These are phyloP conservation scores for Pichia terricola DNA, from an alignment of 1,139 yeast species.

Conservation along the genomic window DNA sequence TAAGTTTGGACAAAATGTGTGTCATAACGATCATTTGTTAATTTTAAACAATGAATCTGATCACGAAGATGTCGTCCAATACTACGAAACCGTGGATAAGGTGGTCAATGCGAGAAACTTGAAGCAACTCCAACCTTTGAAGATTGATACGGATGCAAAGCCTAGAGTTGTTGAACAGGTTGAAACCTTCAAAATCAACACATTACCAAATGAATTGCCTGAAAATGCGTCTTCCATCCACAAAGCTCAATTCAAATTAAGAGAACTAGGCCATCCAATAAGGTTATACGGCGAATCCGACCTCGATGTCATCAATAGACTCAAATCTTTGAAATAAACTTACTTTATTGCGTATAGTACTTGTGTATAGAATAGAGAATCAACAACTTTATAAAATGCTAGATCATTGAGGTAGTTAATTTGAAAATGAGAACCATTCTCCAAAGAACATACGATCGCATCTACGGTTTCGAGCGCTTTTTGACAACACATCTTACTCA, in stretches of 20 bases:
- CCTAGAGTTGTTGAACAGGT: neutral
- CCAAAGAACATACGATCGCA: too few relatives aligned
- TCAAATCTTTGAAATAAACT: slow-evolving; percentile 11
- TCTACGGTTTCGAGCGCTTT: too few relatives aligned
- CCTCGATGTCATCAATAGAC: slow-evolving; percentile 25
- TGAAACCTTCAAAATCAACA: neutral
- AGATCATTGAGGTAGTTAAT: too few relatives aligned
- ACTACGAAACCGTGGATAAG: slow-evolving; percentile 52
- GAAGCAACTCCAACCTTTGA: slow-evolving; percentile 8
- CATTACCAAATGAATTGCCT: slow-evolving; percentile 4
- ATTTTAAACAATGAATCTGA: slow-evolving; percentile 17
- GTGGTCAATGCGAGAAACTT: slow-evolving; percentile 22
- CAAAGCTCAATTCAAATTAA: slow-evolving; percentile 21
- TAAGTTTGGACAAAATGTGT: slow-evolving; percentile 48
- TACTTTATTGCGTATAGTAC: too few relatives aligned
- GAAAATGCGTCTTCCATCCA: slow-evolving; percentile 13
- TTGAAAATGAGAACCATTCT: too few relatives aligned
- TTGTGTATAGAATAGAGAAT: too few relatives aligned
- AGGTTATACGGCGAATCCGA: slow-evolving; percentile 21
- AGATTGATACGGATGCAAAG: neutral
- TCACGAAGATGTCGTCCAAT: slow-evolving; percentile 37
- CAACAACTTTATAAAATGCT: too few relatives aligned
- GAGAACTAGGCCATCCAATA: slow-evolving; percentile 21
- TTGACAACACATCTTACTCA: too few relatives aligned
- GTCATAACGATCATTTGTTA: slow-evolving; percentile 32